Base-by-base conservation (phyloP, 768 basidiomycete genomes). In the Phanerochaete carnosa region DNA sequence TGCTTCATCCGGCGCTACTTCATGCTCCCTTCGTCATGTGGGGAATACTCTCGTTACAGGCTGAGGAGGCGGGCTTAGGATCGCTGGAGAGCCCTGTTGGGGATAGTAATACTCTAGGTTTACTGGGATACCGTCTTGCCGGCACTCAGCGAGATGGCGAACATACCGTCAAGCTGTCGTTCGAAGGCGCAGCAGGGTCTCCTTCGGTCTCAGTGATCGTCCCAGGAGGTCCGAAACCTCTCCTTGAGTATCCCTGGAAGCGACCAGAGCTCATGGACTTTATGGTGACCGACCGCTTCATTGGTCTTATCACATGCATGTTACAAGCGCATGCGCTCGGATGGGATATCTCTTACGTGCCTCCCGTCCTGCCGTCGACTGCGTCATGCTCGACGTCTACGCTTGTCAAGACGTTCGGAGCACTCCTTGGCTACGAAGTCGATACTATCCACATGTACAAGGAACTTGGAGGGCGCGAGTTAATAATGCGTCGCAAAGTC, bases 401-500 rank as follows among this genome's bases (percentile, higher is more conserved):
- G 5, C 78, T 88, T 28, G 79, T 87, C 22, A 74, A 70, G 58
- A 75, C 79, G 0, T 87, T 89, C 62, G 79, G 79, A 2, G 76
- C 81, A 58, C 61, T 87, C 8, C 74, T 89, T 0, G 87, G 86
- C 0, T 89, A 88, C 67, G 82, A 84, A 13, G 68, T 75, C 0
- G 86, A 87, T 62, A 80, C 79, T 2, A 68, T 87, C 11, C 85
- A 88, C 60, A 75, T 88, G 75, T 89, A 87, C 69, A 89, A 87
- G 69, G 87, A 88, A 62, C 72, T 88, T 7, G 85, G 87, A 8
- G 87, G 87, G 8, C 71, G 87, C 19, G 87, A 88, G 72, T 68
- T 89, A 23, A 67, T 86, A 25, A 87, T 89, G 86, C 74, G 86
- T 26, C 71, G 86, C 35, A 79, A 75, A 66, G 80, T 88, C 43